Evolutionary conservation across 2,329 filamentous ascomycete species (phyloP).

Genomic region (Blumeria hordei): DNA sequence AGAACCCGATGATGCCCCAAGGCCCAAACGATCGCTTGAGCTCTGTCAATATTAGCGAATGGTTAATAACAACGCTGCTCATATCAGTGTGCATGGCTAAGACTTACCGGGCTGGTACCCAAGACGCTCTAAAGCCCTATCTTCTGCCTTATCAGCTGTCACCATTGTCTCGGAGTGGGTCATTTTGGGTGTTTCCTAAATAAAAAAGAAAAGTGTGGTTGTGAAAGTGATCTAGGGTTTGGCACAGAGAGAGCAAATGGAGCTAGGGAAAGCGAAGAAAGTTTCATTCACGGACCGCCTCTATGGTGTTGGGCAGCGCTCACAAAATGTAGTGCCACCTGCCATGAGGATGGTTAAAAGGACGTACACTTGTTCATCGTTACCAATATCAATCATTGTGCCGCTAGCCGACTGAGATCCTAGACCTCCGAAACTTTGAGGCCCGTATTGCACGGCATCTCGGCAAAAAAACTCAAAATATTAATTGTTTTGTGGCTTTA

Average conservation of each 20-base stretch:
- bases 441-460: too few relatives aligned
- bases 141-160: slow-evolving; percentile 6
- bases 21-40: slow-evolving; percentile 30
- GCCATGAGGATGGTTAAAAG: too few relatives aligned
- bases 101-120: slow-evolving; percentile 10
- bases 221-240: too few relatives aligned
- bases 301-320: too few relatives aligned
- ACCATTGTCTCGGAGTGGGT: background rate
- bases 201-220: too few relatives aligned
- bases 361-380: too few relatives aligned
- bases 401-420: slow-evolving; percentile 21
- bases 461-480: too few relatives aligned
- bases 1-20: slow-evolving; percentile 33
- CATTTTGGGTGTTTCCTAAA: background rate
- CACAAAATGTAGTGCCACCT: too few relatives aligned
- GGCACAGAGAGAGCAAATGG: too few relatives aligned
- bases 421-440: slow-evolving; percentile 13
- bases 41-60: slow-evolving; percentile 16
- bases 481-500: too few relatives aligned
- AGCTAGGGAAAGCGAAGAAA: too few relatives aligned
- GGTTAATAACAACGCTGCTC: background rate
- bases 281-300: too few relatives aligned
- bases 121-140: slow-evolving; percentile 8
- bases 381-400: slow-evolving; percentile 2
- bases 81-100: background rate